These are phyloP conservation scores for Leishmania aethiopica DNA, from an alignment of 208 protist genomes.

Conservation along the genomic window DNA sequence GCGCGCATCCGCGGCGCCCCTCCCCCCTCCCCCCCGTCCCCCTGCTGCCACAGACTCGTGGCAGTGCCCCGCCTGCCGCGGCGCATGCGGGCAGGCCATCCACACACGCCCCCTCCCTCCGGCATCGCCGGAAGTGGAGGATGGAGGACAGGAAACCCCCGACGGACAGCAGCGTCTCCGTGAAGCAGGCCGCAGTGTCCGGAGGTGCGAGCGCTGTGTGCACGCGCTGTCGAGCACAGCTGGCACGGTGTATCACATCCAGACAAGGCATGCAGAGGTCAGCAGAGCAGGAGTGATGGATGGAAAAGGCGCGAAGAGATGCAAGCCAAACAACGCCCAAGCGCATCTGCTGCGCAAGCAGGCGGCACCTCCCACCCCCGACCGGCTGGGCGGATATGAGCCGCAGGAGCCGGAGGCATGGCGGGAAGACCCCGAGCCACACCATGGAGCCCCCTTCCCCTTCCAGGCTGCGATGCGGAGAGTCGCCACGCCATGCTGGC, in stretches of 20 bases:
- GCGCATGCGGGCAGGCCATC: neutral
- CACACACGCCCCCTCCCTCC: neutral
- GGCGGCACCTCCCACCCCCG: neutral
- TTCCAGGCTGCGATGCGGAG: neutral
- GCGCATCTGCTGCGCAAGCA: too few species aligned
- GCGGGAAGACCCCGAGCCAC: neutral
- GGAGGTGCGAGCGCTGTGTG: neutral
- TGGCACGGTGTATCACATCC: neutral
- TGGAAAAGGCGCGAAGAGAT: neutral
- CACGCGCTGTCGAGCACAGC: neutral
- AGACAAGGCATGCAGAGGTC: neutral
- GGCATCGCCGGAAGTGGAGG: neutral
- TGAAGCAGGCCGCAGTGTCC: neutral
- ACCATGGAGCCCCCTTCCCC: neutral
- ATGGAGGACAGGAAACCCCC: neutral
- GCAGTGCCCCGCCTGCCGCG: neutral
- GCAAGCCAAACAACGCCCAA: neutral
- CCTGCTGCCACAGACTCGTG: neutral
- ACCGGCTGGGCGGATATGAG: neutral
- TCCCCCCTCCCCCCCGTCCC: neutral
- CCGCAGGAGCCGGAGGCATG: neutral
- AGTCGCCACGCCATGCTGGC: neutral
- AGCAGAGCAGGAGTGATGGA: slow-evolving; percentile 10
- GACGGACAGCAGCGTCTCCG: neutral
- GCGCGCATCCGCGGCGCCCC: neutral